Conservation (phyloP, 495 filamentous ascomycete species). For the Penicillium taxi region DNA sequence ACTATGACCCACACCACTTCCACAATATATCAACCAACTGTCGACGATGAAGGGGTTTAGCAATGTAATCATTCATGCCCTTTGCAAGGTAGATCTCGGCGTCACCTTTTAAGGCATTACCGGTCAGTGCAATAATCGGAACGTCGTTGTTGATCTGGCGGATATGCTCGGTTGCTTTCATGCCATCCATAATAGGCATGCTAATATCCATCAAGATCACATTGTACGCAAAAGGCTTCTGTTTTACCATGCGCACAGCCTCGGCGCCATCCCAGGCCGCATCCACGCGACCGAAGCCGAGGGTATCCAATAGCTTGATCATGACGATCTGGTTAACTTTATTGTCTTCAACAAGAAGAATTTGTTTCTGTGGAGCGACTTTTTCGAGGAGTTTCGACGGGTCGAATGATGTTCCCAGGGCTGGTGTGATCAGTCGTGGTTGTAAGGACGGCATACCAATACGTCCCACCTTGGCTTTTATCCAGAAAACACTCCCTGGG, state of each 20-base stretch:
- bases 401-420: constrained; percentile 3
- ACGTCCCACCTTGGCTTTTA: constrained; percentile 45
- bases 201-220: constrained; percentile 56
- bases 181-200: constrained; percentile 67
- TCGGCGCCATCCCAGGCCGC: constrained; percentile 49
- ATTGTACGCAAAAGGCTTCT: constrained; percentile 44
- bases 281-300: constrained; percentile 48
- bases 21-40: constrained; percentile 28
- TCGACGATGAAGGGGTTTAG: constrained; percentile 50
- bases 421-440: neutral
- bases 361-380: constrained; percentile 37
- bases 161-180: constrained; percentile 55
- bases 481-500: constrained; percentile 53
- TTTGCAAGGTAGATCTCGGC: constrained; percentile 48
- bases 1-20: constrained; percentile 32
- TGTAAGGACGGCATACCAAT: constrained; percentile 9
- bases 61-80: constrained; percentile 57
- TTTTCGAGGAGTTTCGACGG: constrained; percentile 15
- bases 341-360: constrained; percentile 54
- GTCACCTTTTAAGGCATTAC: constrained; percentile 56
- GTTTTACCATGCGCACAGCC: constrained; percentile 45
- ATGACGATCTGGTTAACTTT: constrained; percentile 58
- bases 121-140: constrained; percentile 58
- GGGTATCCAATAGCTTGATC: constrained; percentile 45
- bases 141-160: constrained; percentile 43